Evolutionary conservation across 108 stramenopile genomes (phyloP), one percentile per base, ranked within the genome.

Genomic region (Cyclotella kingstonii): DNA sequence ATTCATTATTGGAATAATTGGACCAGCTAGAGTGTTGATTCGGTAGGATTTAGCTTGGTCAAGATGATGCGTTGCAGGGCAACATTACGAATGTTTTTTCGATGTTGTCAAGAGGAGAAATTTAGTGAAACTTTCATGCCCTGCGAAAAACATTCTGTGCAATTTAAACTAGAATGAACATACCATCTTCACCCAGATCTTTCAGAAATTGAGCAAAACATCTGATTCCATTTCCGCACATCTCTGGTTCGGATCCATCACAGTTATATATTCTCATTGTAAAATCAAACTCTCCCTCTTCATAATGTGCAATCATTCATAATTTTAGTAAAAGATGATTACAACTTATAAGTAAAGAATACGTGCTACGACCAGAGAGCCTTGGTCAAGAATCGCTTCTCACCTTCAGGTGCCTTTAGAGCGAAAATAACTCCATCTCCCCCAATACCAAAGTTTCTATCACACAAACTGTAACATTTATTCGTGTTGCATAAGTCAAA

Each of bases 181-280:
- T 26, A 82, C 81, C 76, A 68, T 90, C 84, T 33, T 76, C 89
- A 17, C 92, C 97, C 41, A 96, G 70, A 70, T 97, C 95, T 11
- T 82, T 84, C 42, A 98, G 53, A 60, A 96, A 98, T 51, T 90
- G 81, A 8, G 96, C 98, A 64, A 97, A 81, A 72, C 96, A 96
- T 35, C 98, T 89, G 62, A 98, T 98, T 7, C 98, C 98, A 75
- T 98, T 98, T 15, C 98, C 98, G 69, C 98, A 98, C 98, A 98
- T 98, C 76, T 98, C 96, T 22, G 98, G 96, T 79, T 97, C 95
- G 25, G 76, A 82, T 48, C 93, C 93, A 71, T 95, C 95, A 31
- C 83, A 84, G 66, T 98, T 98, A 88, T 96, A 96, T 51, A 98
- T 98, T 53, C 95, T 63, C 98, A 98, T 98, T 26, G 84, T 70